phyloP scores from a whole-genome alignment of 441 rosid species.

The Populus hybrid region DNA sequence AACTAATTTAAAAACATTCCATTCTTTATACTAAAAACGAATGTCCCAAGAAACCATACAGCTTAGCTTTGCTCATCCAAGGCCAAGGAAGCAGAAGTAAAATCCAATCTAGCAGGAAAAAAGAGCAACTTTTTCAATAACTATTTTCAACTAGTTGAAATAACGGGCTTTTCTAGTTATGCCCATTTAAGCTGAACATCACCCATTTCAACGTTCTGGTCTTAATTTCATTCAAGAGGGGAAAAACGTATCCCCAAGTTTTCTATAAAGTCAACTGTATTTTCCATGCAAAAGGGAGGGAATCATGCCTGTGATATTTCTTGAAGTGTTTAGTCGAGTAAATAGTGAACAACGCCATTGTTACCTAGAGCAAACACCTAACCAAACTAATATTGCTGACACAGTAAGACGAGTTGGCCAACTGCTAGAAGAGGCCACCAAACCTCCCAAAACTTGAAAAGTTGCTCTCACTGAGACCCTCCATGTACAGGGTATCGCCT shows the following conservation, averaged over 20 bases:
- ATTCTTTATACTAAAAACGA: no score
- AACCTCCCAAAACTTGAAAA: background rate
- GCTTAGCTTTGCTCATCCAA: no score
- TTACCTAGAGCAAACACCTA: constrained; percentile 14
- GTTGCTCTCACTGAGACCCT: background rate
- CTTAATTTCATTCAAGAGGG: background rate
- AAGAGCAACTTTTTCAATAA: no score
- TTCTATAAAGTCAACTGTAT: background rate
- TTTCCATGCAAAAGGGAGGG: background rate
- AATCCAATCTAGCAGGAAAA: no score
- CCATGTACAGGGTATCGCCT: background rate
- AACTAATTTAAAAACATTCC: no score
- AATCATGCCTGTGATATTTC: background rate
- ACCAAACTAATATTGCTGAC: constrained; percentile 12
- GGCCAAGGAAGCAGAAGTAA: no score
- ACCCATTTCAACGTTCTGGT: background rate
- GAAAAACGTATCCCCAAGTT: background rate
- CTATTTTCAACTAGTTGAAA: no score
- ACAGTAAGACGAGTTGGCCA: constrained; percentile 40
- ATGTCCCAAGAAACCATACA: no score
- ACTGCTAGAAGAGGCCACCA: constrained; percentile 14
- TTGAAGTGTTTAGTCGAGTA: background rate
- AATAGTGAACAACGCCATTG: background rate
- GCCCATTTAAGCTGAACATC: background rate
- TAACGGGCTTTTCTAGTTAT: no score